phyloP scores from a whole-genome alignment of 805 yeast genomes.

The Candida patagonica region DNA sequence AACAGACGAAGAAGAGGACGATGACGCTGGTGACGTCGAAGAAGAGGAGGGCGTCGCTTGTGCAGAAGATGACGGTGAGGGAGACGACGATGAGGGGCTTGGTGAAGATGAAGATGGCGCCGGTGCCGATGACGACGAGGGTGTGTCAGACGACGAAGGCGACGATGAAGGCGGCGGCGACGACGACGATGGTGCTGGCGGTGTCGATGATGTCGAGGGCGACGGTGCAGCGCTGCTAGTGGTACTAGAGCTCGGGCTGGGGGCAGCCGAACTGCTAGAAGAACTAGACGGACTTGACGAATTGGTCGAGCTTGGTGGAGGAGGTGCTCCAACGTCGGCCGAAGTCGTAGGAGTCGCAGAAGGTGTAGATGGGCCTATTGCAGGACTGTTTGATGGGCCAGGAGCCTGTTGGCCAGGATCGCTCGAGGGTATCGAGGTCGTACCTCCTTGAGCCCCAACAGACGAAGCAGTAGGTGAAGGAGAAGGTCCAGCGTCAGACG shows the following conservation, averaged over 20 bases:
- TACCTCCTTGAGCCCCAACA: too few species aligned
- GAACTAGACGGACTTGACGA: neutral
- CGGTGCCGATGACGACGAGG: constrained; percentile 7
- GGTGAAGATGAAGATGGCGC: constrained; percentile 4
- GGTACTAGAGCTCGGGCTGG: neutral
- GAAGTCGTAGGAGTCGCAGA: too few species aligned
- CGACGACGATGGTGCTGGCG: neutral
- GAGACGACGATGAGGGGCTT: neutral
- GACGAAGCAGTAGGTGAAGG: too few species aligned
- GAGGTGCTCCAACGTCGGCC: too few species aligned
- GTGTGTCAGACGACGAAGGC: constrained; percentile 2
- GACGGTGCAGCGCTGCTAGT: neutral
- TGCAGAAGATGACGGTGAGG: constrained; percentile 2
- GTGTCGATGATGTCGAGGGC: neutral
- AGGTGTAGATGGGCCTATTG: too few species aligned
- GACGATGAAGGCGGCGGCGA: constrained; percentile 2
- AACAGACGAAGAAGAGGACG: too few species aligned
- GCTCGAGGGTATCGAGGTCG: too few species aligned
- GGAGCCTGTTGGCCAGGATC: too few species aligned
- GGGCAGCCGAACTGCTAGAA: neutral
- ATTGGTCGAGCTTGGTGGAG: too few species aligned
- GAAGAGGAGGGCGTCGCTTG: constrained; percentile 3
- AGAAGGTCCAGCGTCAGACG: too few species aligned
- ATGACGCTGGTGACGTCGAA: neutral
- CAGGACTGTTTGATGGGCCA: too few species aligned